Evolutionary conservation across 202 grass and related monocot species (phyloP), one percentile per base, ranked within the genome.

Genomic region (Setaria italica): DNA sequence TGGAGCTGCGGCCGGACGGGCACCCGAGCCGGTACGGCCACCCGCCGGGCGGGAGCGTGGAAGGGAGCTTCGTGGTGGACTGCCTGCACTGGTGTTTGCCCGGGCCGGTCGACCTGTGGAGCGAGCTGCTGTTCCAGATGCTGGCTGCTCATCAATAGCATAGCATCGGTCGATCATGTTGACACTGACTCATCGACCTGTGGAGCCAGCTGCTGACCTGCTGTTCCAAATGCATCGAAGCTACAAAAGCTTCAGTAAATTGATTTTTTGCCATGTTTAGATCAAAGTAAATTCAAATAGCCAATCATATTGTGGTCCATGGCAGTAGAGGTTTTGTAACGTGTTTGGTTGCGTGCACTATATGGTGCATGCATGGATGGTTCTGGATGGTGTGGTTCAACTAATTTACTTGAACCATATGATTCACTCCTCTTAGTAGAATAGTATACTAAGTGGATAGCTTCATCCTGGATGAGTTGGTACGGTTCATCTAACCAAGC

Each of bases 81-180:
- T 93, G 92, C 77, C 78, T 99, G 32, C 96, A 99, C 78, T 99
- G 96, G 96, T 99, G 96, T 91, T 74, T 99, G 87, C 96, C 93
- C 0, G 96, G 93, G 7, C 86, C 96, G 1, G 65, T 95, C 1
- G 93, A 95, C 21, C 41, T 91, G 32, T 99, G 92, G 82, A 99
- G 88, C 72, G 90, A 94, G 79, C 77, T 95, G 21, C 45, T 95
- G 2, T 74, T 81, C 60, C 62, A 93, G 11, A 76, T 91, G 45
- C 70, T 88, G 66, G 14, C 15, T 32, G n/a, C 60, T 39, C 75
- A n/a, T 9, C 88, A 21, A 14, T 58, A 67, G 80, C 50, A 14
- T 58, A 67, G 80, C 50, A 43, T 42, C 20, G 16, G 32, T 54
- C 32, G 4, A 3, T 5, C 4, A 34, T 56, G 14, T 3, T 16